phyloP scores from a whole-genome alignment of 148 eudicot species.

The Oxyria digyna region DNA sequence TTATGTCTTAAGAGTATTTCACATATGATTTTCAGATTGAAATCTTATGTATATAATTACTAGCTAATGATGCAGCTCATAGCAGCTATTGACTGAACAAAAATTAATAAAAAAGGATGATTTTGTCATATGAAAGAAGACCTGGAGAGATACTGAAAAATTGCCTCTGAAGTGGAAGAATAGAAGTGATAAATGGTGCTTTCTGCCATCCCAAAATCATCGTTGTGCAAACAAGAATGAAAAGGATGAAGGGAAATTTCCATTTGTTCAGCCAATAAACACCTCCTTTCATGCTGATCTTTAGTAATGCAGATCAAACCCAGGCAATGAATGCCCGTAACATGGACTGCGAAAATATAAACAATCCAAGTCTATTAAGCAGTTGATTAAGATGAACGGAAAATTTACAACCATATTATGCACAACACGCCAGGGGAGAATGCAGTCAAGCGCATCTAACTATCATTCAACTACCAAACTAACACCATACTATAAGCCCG shows the following conservation, averaged over 20 bases:
- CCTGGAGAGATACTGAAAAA: slow-evolving; percentile 20
- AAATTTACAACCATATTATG: not conserved
- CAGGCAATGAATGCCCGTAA: not conserved
- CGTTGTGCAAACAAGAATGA: slow-evolving; percentile 33
- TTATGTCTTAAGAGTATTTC: not conserved
- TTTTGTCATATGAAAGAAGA: slow-evolving; percentile 1
- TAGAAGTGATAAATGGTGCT: slow-evolving; percentile 30
- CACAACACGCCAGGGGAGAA: not conserved
- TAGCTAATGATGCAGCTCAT: not conserved
- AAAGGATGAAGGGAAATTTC: slow-evolving; percentile 31
- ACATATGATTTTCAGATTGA: not conserved
- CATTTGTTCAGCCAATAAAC: slow-evolving; percentile 24
- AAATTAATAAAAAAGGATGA: not conserved
- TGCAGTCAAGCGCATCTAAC: not conserved
- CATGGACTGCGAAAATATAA: not conserved
- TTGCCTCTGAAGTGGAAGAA: slow-evolving; percentile 28
- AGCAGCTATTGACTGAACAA: not conserved
- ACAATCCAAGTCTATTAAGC: not conserved
- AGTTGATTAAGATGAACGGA: not conserved
- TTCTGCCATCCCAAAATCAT: slow-evolving; percentile 45
- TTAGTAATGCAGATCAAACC: not conserved
- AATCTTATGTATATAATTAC: not conserved
- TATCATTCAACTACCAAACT: not conserved
- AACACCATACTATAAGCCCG: not conserved
- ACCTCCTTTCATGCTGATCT: slow-evolving; percentile 32